Percentiles rank a stretch among this genome's conserved stretches.
Conservation (phyloP, 192 early-diverging fungal species). For the Dissophora ornata region DNA sequence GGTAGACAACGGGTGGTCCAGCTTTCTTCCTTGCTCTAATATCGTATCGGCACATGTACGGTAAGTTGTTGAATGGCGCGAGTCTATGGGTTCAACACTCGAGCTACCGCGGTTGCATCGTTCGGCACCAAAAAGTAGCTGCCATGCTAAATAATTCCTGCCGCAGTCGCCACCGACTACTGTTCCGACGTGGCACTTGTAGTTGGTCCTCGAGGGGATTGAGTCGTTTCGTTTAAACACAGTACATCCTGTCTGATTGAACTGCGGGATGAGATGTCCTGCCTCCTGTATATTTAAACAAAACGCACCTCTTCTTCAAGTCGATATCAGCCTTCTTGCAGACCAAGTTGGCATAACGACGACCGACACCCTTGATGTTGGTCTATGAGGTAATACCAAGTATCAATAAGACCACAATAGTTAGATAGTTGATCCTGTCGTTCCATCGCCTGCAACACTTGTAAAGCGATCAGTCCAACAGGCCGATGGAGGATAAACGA, state of each 20-base stretch:
- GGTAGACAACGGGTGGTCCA: no score
- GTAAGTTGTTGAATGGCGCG: no score
- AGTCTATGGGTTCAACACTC: no score
- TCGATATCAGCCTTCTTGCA: constrained; percentile 99
- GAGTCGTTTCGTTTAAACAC: no score
- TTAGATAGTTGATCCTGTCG: background rate
- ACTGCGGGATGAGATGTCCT: no score
- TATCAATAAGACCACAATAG: background rate
- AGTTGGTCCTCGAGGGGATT: no score
- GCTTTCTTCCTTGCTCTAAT: no score
- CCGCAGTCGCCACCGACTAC: constrained; percentile 6
- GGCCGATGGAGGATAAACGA: background rate
- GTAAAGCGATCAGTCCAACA: background rate
- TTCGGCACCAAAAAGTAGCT: no score
- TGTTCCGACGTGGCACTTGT: no score
- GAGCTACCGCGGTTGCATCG: no score
- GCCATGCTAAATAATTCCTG: background rate
- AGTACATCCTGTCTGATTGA: no score
- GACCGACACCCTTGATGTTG: constrained; percentile 98
- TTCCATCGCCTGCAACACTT: background rate
- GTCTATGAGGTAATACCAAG: constrained; percentile 57
- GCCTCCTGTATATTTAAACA: background rate
- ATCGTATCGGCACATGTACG: no score
- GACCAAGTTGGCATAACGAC: constrained; percentile 98
- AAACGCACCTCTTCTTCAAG: constrained; percentile 86